phyloP scores from a whole-genome alignment of 2,329 filamentous ascomycete genomes.

The Lasiodiplodia sp. region DNA sequence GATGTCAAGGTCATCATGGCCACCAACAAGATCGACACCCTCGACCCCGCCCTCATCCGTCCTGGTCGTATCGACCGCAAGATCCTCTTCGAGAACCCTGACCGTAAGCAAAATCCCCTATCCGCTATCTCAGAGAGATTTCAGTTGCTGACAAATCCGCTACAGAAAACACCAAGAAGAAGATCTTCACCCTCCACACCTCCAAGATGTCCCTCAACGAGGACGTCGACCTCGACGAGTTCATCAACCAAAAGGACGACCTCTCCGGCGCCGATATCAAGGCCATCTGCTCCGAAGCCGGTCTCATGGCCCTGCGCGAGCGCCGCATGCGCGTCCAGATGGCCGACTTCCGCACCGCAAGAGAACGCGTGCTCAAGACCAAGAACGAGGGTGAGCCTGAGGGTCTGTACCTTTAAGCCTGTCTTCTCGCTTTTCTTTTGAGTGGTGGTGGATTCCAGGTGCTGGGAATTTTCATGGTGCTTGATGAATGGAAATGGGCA shows the following conservation, averaged over 20 bases:
- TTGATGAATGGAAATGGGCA: constrained; percentile 1
- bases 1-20: constrained; percentile 99
- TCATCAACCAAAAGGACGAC: constrained; percentile 98
- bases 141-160: constrained; percentile 63
- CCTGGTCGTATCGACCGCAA: constrained; percentile 98
- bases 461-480: neutral
- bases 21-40: constrained; percentile 98
- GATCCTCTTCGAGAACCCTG: constrained; percentile 80
- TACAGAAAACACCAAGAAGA: constrained; percentile 88
- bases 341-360: constrained; percentile 92
- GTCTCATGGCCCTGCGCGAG: constrained; percentile 91
- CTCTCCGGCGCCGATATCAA: constrained; percentile 97
- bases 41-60: constrained; percentile 94
- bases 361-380: constrained; percentile 94
- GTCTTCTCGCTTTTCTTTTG: neutral
- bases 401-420: constrained; percentile 89
- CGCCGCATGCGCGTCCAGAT: constrained; percentile 98
- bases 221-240: constrained; percentile 98
- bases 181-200: constrained; percentile 98
- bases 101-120: constrained; percentile 58
- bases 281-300: constrained; percentile 97
- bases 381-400: constrained; percentile 99
- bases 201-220: constrained; percentile 97
- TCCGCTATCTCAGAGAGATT: neutral
- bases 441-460: too few species aligned